Evolutionary conservation across 2,329 filamentous ascomycete genomes (phyloP).

Genomic region (Fusarium miscanthi): DNA sequence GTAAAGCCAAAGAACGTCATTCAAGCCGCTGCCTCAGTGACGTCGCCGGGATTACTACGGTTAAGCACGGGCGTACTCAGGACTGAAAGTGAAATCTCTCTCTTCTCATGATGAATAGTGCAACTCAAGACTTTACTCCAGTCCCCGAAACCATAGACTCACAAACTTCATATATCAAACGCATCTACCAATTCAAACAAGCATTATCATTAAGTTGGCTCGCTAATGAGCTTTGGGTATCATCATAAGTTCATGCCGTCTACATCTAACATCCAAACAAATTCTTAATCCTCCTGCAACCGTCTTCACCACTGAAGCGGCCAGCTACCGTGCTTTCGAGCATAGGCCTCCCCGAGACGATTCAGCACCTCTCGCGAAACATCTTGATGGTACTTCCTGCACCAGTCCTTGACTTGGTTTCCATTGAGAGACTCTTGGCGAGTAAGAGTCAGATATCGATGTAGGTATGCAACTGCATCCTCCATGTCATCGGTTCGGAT

Average conservation of each 20-base stretch:
- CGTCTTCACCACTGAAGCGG: conserved; percentile 23
- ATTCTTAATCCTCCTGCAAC: background rate
- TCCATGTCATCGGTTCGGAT: conserved; percentile 36
- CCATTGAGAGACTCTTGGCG: conserved; percentile 6
- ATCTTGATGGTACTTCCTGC: conserved; percentile 29
- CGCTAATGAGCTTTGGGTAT: conserved; percentile 27
- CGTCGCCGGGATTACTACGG: conserved; percentile 42
- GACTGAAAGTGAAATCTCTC: background rate
- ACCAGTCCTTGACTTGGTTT: conserved; percentile 24
- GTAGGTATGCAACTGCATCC: conserved; percentile 36
- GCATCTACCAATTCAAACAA: background rate
- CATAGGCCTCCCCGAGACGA: conserved; percentile 21
- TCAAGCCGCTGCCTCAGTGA: conserved; percentile 43
- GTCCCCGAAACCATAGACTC: background rate
- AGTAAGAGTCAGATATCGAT: conserved; percentile 18
- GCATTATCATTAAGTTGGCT: conserved; percentile 30
- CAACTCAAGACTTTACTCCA: background rate
- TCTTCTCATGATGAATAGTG: background rate
- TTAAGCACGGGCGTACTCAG: conserved; percentile 21
- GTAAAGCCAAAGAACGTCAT: conserved; percentile 41
- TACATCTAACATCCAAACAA: conserved; percentile 7
- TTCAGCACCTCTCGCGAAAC: conserved; percentile 19
- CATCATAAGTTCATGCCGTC: conserved; percentile 22
- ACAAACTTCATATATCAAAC: conserved; percentile 24
- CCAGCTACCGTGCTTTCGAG: conserved; percentile 15